Conservation (phyloP, 2,329 filamentous ascomycete genomes). For the Scedosporium minutisporum region DNA sequence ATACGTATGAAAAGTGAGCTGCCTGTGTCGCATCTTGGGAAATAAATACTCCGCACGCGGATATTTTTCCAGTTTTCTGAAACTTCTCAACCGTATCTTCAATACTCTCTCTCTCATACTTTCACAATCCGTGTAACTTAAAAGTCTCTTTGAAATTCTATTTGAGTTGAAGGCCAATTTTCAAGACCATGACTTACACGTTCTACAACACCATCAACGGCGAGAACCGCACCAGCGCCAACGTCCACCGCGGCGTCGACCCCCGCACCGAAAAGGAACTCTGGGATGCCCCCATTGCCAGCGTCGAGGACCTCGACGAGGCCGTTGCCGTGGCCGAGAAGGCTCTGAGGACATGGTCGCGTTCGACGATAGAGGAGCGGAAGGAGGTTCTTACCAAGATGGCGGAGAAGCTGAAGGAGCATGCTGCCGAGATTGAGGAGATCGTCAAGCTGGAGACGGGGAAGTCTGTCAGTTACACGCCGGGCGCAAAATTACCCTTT, state of each 20-base stretch:
- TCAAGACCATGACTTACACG: not conserved
- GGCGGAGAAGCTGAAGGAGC: conserved; percentile 30
- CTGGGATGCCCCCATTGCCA: conserved; percentile 18
- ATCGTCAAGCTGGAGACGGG: conserved; percentile 14
- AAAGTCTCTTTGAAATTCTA: not conserved
- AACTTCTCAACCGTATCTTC: not conserved
- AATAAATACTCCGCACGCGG: not conserved
- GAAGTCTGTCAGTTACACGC: conserved; percentile 11
- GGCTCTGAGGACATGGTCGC: conserved; percentile 21
- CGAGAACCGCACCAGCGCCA: not conserved
- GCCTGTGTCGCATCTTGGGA: not conserved
- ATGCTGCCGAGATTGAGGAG: conserved; percentile 7
- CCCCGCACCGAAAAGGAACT: conserved; percentile 22
- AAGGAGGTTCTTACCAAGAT: conserved; percentile 18
- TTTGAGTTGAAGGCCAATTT: not conserved
- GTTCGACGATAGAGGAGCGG: conserved; percentile 16
- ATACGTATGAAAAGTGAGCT: not conserved
- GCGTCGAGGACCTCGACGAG: conserved; percentile 18
- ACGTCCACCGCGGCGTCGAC: conserved; percentile 13
- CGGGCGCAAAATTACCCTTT: not conserved
- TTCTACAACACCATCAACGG: conserved; percentile 2
- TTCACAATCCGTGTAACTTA: too few relatives aligned
- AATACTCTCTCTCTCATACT: not conserved
- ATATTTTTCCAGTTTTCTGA: not conserved
- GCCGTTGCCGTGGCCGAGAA: conserved; percentile 17